A percentile compares a stretch with the other conserved stretches of the same genome.
Conservation (phyloP, 139 green algal genomes). For the Spirogloea muscicola region DNA sequence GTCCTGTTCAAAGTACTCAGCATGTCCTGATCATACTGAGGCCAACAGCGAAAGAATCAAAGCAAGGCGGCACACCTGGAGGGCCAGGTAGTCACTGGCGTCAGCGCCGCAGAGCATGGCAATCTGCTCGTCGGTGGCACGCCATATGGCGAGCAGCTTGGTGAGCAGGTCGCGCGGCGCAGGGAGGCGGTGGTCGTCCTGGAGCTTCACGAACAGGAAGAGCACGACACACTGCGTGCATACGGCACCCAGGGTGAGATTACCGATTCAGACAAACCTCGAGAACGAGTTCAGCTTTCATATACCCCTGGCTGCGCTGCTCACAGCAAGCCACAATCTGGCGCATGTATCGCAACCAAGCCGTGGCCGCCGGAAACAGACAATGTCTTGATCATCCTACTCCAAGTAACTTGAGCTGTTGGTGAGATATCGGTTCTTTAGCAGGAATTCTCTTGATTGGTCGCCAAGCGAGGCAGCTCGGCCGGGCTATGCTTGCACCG, state of each 20-base stretch:
- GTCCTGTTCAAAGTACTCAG: too few relatives aligned
- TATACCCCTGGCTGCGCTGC: background rate
- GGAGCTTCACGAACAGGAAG: constrained; percentile 40
- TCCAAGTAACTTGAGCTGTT: too few relatives aligned
- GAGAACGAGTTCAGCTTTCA: background rate
- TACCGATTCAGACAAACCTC: background rate
- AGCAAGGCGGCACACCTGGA: background rate
- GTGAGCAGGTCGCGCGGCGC: constrained; percentile 8
- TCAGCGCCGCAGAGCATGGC: constrained; percentile 32
- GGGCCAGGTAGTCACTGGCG: constrained; percentile 37
- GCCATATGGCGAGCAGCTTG: constrained; percentile 34
- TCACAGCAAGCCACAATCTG: background rate
- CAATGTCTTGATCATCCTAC: too few relatives aligned
- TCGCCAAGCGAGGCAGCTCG: too few relatives aligned
- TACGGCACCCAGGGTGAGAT: background rate
- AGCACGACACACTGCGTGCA: constrained; percentile 33
- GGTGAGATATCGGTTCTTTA: too few relatives aligned
- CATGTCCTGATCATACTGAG: too few relatives aligned
- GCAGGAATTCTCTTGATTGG: too few relatives aligned
- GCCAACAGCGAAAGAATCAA: too few relatives aligned
- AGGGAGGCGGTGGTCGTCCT: constrained; percentile 21
- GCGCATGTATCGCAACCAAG: background rate
- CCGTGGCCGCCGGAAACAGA: background rate
- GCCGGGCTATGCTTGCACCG: too few relatives aligned
- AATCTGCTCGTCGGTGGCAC: constrained; percentile 29